Conservation (phyloP, 176 grass and related monocot species). For the Paspalum vaginatum region DNA sequence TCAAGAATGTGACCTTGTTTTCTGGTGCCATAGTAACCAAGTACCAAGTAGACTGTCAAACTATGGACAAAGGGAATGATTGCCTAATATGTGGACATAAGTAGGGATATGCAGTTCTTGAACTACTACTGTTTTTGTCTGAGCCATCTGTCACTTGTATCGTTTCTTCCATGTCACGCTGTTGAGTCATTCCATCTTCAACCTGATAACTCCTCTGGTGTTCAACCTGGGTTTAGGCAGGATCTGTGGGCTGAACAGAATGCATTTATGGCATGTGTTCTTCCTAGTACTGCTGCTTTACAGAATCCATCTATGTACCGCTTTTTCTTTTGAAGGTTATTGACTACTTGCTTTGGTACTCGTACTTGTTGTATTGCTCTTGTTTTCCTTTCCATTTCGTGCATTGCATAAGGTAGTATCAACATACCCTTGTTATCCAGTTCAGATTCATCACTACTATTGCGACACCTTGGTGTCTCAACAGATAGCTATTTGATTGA, state of each 20-base stretch:
- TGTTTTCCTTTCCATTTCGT: not conserved
- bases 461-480: not conserved
- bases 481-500: conserved; percentile 23
- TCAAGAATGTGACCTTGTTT: not conserved
- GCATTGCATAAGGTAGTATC: not conserved
- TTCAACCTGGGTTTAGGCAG: conserved; percentile 5
- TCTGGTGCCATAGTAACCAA: not conserved
- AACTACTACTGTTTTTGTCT: conserved; percentile 8
- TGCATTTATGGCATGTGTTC: not conserved
- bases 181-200: conserved; percentile 4
- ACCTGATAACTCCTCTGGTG: not conserved
- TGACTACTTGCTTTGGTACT: not conserved
- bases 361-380: not conserved
- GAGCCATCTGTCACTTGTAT: not conserved
- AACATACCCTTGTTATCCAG: conserved; percentile 5
- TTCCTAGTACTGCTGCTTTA: not conserved
- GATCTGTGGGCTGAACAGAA: not conserved
- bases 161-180: conserved; percentile 12
- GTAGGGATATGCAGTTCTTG: too few relatives aligned
- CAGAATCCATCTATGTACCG: not conserved
- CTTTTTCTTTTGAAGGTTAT: not conserved
- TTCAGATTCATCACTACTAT: conserved; percentile 13
- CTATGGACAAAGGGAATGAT: conserved; percentile 13
- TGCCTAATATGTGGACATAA: too few relatives aligned
- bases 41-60: conserved; percentile 31